Evolutionary conservation across 225 moss, liverwort and hornwort genomes (phyloP).

Genomic region (Sphagnum tenellum): DNA sequence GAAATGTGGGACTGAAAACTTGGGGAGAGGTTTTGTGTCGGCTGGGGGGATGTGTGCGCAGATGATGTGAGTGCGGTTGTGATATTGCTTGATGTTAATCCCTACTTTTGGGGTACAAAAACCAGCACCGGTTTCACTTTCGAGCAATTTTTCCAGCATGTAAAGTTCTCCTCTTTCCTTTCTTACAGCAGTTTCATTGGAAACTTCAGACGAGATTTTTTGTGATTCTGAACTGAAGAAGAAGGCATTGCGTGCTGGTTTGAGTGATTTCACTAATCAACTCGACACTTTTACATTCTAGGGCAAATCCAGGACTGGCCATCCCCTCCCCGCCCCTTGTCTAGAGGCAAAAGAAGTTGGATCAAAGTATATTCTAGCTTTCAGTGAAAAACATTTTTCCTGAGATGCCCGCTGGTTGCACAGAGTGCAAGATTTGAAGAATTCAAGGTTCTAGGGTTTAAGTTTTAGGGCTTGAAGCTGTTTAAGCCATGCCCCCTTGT

Average conservation of each 20-base stretch:
- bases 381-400: too few relatives aligned
- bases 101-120: conserved; percentile 79
- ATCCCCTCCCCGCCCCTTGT: background rate
- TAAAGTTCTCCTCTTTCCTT: conserved; percentile 14
- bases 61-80: conserved; percentile 93
- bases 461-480: too few relatives aligned
- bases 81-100: conserved; percentile 76
- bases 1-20: too few relatives aligned
- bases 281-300: background rate
- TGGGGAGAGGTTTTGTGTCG: too few relatives aligned
- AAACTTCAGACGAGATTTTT: background rate
- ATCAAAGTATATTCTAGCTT: too few relatives aligned
- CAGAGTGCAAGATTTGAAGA: too few relatives aligned
- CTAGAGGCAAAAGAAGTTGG: background rate
- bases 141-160: conserved; percentile 73
- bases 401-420: too few relatives aligned
- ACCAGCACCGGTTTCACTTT: conserved; percentile 39
- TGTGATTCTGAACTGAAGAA: too few relatives aligned
- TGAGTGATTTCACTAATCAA: background rate
- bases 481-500: too few relatives aligned
- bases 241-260: too few relatives aligned
- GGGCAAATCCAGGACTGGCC: background rate
- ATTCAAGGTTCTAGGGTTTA: too few relatives aligned
- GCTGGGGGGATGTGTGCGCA: conserved; percentile 1
- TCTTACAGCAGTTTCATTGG: background rate